phyloP scores from a whole-genome alignment of 352 stramenopile species.

The Thraustochytrium aureum region DNA sequence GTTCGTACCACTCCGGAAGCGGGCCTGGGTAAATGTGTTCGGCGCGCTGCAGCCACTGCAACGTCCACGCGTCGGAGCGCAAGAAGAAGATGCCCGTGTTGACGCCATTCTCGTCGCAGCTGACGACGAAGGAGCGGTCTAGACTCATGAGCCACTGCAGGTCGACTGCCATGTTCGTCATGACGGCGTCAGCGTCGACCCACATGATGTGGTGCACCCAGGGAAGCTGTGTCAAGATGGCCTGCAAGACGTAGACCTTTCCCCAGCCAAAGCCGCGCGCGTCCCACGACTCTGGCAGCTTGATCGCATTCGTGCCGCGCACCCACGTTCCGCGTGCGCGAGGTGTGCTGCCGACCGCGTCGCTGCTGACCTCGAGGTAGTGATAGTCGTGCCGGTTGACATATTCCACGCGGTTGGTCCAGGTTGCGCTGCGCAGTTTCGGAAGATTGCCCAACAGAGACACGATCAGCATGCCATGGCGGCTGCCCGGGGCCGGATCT shows the following conservation, averaged over 20 bases:
- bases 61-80: not conserved
- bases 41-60: too few relatives aligned
- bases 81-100: constrained; percentile 8
- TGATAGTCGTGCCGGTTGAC: too few relatives aligned
- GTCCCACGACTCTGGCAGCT: not conserved
- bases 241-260: not conserved
- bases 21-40: too few relatives aligned
- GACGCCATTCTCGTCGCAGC: not conserved
- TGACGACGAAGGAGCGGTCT: not conserved
- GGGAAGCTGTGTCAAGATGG: not conserved
- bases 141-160: not conserved
- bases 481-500: too few relatives aligned
- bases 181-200: not conserved
- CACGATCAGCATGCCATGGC: too few relatives aligned
- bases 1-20: too few relatives aligned
- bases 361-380: too few relatives aligned
- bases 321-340: too few relatives aligned
- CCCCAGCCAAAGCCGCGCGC: not conserved
- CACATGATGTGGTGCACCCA: not conserved
- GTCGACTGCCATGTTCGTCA: not conserved
- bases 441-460: too few relatives aligned
- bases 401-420: too few relatives aligned
- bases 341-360: too few relatives aligned
- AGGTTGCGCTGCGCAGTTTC: too few relatives aligned
- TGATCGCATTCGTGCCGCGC: not conserved